These are phyloP conservation scores for Beauveria medogensis DNA, from an alignment of 2,329 filamentous ascomycete genomes.

Conservation along the genomic window DNA sequence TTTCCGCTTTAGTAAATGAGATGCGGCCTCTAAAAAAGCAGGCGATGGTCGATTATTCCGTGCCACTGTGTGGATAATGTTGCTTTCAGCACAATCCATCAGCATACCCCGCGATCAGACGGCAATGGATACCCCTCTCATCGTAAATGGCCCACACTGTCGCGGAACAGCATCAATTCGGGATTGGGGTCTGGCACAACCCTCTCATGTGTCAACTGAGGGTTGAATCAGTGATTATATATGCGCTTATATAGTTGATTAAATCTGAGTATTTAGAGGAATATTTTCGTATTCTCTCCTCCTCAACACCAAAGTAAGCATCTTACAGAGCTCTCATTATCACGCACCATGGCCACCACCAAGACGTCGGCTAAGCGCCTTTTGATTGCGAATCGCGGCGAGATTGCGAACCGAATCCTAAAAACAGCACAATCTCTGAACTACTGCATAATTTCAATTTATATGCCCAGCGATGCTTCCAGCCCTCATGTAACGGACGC, in stretches of 20 bases:
- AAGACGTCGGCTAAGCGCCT: conserved; percentile 28
- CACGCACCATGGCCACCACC: not conserved
- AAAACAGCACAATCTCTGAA: conserved; percentile 35
- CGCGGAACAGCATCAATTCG: not conserved
- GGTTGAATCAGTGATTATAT: not conserved
- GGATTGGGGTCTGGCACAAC: not conserved
- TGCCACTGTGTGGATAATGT: too few relatives aligned
- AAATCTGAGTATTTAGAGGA: not conserved
- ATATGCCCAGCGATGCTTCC: conserved; percentile 46
- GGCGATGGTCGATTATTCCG: too few relatives aligned
- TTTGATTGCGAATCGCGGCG: conserved; percentile 51
- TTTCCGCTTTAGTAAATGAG: too few relatives aligned
- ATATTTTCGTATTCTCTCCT: too few relatives aligned
- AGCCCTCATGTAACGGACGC: conserved; percentile 46
- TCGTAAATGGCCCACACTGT: not conserved
- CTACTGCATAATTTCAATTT: conserved; percentile 47
- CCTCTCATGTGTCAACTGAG: not conserved
- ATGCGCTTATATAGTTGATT: not conserved
- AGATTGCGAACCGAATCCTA: conserved; percentile 47
- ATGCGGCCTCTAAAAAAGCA: too few relatives aligned
- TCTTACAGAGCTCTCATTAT: not conserved
- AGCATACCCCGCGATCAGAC: not conserved
- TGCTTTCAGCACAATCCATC: too few relatives aligned
- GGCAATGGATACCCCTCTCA: not conserved
- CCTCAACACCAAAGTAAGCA: too few relatives aligned